A percentile compares a stretch with the other conserved stretches of the same genome.
phyloP scores from a whole-genome alignment of 371 early-diverging fungal genomes.

The Mortierella sp. region DNA sequence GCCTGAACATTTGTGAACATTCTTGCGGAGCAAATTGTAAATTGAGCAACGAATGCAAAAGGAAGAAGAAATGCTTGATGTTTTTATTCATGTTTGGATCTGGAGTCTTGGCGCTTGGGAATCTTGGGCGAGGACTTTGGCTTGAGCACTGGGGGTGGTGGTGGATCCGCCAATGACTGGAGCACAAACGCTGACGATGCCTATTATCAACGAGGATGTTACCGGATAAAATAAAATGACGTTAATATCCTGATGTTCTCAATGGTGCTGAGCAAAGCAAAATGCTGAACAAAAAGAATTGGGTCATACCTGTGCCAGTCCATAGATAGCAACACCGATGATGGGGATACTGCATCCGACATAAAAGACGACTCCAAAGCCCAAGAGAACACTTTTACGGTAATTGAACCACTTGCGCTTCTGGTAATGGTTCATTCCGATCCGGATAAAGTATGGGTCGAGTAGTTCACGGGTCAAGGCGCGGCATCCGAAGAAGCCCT shows the following conservation, averaged over 20 bases:
- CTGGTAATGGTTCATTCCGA: conserved; percentile 65
- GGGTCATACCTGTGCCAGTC: conserved; percentile 62
- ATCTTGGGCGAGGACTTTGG: conserved; percentile 18
- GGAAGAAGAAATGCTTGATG: neutral
- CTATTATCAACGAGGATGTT: neutral
- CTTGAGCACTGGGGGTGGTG: conserved; percentile 56
- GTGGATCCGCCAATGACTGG: conserved; percentile 68
- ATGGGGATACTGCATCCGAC: conserved; percentile 65
- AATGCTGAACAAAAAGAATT: neutral
- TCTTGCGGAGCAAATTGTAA: neutral
- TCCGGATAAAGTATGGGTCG: conserved; percentile 77
- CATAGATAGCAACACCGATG: conserved; percentile 69
- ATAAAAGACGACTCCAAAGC: conserved; percentile 75
- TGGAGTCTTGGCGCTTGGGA: conserved; percentile 17
- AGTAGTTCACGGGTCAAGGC: conserved; percentile 75
- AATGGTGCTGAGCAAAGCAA: neutral
- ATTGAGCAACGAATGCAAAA: neutral
- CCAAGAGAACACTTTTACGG: conserved; percentile 73
- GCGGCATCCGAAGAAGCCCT: conserved; percentile 73
- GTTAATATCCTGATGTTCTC: neutral
- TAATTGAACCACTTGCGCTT: conserved; percentile 73
- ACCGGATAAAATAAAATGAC: neutral
- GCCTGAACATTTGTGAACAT: neutral
- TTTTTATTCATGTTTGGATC: conserved; percentile 26
- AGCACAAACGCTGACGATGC: conserved; percentile 72